phyloP scores from a whole-genome alignment of 805 yeast genomes.

The Candida quercuum region DNA sequence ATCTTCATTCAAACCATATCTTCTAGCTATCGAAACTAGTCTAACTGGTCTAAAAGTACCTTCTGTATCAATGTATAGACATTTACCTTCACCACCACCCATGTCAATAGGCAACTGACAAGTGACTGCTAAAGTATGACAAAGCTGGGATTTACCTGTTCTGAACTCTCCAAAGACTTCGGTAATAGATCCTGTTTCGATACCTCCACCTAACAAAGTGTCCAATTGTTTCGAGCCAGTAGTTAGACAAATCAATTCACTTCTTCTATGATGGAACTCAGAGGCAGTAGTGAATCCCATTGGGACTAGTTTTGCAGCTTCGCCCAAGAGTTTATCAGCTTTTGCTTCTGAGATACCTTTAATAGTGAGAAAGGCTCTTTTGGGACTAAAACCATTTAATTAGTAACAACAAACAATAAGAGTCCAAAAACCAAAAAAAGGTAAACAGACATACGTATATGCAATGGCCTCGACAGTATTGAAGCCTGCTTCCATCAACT shows the following conservation, averaged over 20 bases:
- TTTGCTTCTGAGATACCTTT: conserved; percentile 95
- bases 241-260: conserved; percentile 86
- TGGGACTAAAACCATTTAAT: conserved; percentile 39
- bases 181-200: conserved; percentile 95
- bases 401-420: conserved; percentile 5
- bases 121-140: conserved; percentile 95
- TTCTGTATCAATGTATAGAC: conserved; percentile 93
- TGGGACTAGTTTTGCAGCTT: conserved; percentile 84
- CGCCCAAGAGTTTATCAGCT: conserved; percentile 78
- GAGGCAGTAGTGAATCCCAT: conserved; percentile 98
- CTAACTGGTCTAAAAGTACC: conserved; percentile 95
- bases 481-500: conserved; percentile 75
- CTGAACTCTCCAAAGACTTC: conserved; percentile 96
- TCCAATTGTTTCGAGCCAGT: conserved; percentile 95
- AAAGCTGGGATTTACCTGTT: conserved; percentile 95
- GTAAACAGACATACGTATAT: conserved; percentile 45
- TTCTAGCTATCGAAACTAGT: conserved; percentile 79
- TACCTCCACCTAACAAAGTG: conserved; percentile 90
- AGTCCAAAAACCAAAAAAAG: neutral
- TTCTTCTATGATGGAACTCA: conserved; percentile 84
- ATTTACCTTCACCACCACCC: conserved; percentile 99
- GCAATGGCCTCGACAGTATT: conserved; percentile 93
- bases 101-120: conserved; percentile 93
- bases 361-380: conserved; percentile 66
- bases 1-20: conserved; percentile 88